Conservation (phyloP, 2,329 filamentous ascomycete genomes). For the Clonostachys chloroleuca region DNA sequence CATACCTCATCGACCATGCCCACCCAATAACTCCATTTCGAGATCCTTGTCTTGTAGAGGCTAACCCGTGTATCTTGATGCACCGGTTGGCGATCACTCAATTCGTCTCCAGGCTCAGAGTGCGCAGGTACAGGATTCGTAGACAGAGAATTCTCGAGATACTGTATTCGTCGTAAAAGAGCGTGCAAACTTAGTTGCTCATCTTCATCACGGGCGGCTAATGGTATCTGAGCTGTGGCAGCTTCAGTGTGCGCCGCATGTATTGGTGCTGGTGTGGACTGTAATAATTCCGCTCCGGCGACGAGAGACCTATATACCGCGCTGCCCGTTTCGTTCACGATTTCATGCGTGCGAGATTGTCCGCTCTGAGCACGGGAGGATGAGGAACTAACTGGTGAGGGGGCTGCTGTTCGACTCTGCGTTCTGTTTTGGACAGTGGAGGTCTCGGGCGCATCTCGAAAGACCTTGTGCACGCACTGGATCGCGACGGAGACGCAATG, state of each 20-base stretch:
- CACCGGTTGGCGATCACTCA: conserved; percentile 7
- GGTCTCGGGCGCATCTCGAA: not conserved
- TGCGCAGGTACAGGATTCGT: not conserved
- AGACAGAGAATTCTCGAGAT: not conserved
- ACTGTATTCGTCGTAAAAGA: not conserved
- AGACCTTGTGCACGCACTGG: conserved; percentile 20
- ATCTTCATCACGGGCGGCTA: no score
- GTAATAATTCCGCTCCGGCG: no score
- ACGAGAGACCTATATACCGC: no score
- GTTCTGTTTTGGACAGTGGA: not conserved
- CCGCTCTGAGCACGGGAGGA: not conserved
- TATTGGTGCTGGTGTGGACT: no score
- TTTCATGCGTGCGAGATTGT: not conserved
- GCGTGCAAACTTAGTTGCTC: not conserved
- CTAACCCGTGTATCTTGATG: conserved; percentile 13
- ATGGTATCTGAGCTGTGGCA: no score
- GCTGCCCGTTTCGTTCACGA: not conserved
- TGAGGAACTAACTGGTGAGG: not conserved
- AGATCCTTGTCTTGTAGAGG: conserved; percentile 25
- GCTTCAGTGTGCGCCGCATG: no score
- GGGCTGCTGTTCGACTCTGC: not conserved
- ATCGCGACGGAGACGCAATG: conserved; percentile 24
- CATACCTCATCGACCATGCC: conserved; percentile 20
- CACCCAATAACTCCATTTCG: conserved; percentile 24
- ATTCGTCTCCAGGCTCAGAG: not conserved